A percentile compares a stretch with the other conserved stretches of the same genome.
Conservation (phyloP, 371 early-diverging fungal species). For the Haplosporangium sp. region DNA sequence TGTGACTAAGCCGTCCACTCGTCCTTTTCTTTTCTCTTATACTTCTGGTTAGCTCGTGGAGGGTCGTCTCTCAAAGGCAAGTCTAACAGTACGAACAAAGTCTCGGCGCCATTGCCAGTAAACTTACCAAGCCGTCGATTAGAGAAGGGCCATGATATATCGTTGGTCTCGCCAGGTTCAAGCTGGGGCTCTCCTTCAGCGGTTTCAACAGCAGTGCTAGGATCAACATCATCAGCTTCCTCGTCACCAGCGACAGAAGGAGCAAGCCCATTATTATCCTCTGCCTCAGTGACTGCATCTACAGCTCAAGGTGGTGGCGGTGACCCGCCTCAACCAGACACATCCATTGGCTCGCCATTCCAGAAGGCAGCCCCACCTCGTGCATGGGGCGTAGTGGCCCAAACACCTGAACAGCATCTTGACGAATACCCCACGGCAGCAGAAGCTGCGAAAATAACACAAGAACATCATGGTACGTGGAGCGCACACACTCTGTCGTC, state of each 20-base stretch:
- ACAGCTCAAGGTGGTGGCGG: slow-evolving; percentile 8
- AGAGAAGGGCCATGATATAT: slow-evolving; percentile 33
- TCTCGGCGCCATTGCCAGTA: slow-evolving; percentile 45
- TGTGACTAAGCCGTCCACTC: too few species aligned
- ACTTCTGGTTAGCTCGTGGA: slow-evolving; percentile 22
- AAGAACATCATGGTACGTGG: slow-evolving; percentile 37
- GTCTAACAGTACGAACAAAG: slow-evolving; percentile 24
- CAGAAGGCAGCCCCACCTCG: slow-evolving; percentile 39
- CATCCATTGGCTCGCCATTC: slow-evolving; percentile 19
- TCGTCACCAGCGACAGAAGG: slow-evolving; percentile 35
- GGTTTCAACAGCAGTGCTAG: slow-evolving; percentile 18
- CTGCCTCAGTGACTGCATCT: slow-evolving; percentile 7
- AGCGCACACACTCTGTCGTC: not conserved
- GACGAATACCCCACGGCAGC: slow-evolving; percentile 53
- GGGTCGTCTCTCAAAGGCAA: slow-evolving; percentile 29
- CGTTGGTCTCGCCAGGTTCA: slow-evolving; percentile 29
- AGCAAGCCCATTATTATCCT: slow-evolving; percentile 8
- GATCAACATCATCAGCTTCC: slow-evolving; percentile 21
- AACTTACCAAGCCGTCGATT: slow-evolving; percentile 50
- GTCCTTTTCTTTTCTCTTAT: not conserved
- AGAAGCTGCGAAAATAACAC: slow-evolving; percentile 45
- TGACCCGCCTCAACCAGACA: slow-evolving; percentile 33
- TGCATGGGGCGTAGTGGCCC: slow-evolving; percentile 40
- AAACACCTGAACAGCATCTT: slow-evolving; percentile 26
- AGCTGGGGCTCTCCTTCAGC: slow-evolving; percentile 52